A percentile compares a stretch with the other conserved stretches of the same genome.
Conservation (phyloP, 441 rosid species). For the Euphorbia celastroides region DNA sequence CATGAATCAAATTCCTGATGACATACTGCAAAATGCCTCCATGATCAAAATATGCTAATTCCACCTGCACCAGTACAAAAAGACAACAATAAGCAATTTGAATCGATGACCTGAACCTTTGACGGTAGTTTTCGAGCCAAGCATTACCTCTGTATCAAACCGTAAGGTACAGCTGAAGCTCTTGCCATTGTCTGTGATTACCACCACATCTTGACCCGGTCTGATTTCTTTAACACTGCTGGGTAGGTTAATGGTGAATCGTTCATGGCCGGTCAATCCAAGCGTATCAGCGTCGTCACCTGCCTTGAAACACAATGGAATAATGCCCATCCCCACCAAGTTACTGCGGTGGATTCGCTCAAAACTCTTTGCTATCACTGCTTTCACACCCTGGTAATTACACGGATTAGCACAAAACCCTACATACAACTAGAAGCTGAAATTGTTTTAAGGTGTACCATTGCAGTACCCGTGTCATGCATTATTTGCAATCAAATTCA, state of each 20-base stretch:
- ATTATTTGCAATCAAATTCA: too few relatives aligned
- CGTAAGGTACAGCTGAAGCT: conserved; percentile 64
- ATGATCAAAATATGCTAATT: conserved; percentile 75
- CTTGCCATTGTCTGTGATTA: conserved; percentile 62
- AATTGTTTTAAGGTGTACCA: not conserved
- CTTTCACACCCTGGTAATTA: conserved; percentile 73
- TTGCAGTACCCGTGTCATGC: too few relatives aligned
- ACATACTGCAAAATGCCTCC: conserved; percentile 88
- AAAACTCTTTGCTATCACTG: conserved; percentile 85
- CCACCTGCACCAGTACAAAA: conserved; percentile 48
- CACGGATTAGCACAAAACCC: not conserved
- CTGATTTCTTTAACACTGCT: conserved; percentile 53
- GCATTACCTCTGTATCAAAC: conserved; percentile 80
- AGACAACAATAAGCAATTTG: not conserved
- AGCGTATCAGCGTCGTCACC: conserved; percentile 82
- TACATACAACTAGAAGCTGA: not conserved
- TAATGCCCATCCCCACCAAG: conserved; percentile 85
- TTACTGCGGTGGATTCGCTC: conserved; percentile 91
- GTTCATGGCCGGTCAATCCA: conserved; percentile 79
- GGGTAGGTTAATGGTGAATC: conserved; percentile 69
- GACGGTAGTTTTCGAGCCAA: not conserved
- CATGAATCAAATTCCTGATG: conserved; percentile 68
- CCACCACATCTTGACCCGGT: conserved; percentile 84
- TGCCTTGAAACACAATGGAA: conserved; percentile 77
- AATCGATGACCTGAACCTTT: not conserved